Evolutionary conservation across 2,329 filamentous ascomycete species (phyloP), one percentile per base, ranked within the genome.

Genomic region (Cladorrhinum sp.): DNA sequence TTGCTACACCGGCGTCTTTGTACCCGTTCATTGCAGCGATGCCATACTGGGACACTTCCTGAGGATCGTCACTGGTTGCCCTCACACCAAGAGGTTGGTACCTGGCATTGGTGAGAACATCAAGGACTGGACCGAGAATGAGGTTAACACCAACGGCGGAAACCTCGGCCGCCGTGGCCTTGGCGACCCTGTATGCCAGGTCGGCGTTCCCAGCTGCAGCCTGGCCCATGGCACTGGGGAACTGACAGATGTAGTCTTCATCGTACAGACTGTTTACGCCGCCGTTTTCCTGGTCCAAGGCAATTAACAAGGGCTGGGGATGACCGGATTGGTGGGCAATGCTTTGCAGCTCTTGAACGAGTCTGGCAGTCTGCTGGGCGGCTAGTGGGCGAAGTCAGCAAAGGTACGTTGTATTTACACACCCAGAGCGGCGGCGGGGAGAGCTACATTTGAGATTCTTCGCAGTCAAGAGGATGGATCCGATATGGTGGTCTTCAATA

Each of bases 201-300:
- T 95, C 86, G 36, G 87, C 88, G 10, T 89, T 93, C 23, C 93
- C 92, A 3, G 93, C 92, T 21, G 95, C 95, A n/a, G 94, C 92
- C 63, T 97, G 83, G 12, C 93, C 94, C 94, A 99, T 98, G 64
- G 94, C 91, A 71, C 93, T 96, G 8, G 95, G 95, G 68, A 96
- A 99, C 73, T 98, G 95, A 66, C 92, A 92, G 67, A 98, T 94
- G 73, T 93, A 95, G 70, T 95, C 91, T 68, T 96, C 92, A 73
- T 98, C 94, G 71, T 96, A 97, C 2, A 98, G 83, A 76, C 92
- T 96, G 78, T 97, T 98, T 73, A 97, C 94, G 2, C 94, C 93
- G 65, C 95, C 95, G 85, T 99, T 98, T 74, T 99, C 95, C 73
- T 99, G 95, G 72, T 98, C 95, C 39, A 98, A 80, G 42, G 90